These are phyloP conservation scores for Lecanicillium sp. DNA, from an alignment of 2,329 filamentous ascomycete species.

Conservation along the genomic window DNA sequence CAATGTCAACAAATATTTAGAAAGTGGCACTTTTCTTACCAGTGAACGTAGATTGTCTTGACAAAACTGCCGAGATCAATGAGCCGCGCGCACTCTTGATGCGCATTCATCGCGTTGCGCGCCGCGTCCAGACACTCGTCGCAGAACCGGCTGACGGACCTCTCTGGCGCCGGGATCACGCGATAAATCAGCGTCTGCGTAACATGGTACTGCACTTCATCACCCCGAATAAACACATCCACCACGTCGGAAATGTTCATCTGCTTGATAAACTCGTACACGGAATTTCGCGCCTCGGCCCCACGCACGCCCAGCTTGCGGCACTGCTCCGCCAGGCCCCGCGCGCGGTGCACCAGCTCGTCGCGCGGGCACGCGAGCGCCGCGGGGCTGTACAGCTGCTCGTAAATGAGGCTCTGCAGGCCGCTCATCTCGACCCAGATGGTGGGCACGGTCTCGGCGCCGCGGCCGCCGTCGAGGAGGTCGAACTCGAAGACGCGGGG, in stretches of 20 bases:
- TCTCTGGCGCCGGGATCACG: slow-evolving; percentile 41
- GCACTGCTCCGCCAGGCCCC: slow-evolving; percentile 32
- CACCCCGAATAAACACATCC: slow-evolving; percentile 38
- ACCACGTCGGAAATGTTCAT: slow-evolving; percentile 35
- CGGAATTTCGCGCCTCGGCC: slow-evolving; percentile 29
- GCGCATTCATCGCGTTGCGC: slow-evolving; percentile 40
- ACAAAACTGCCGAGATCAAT: slow-evolving; percentile 35
- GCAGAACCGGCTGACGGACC: slow-evolving; percentile 39
- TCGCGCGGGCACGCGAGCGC: slow-evolving; percentile 36
- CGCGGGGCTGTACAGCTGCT: slow-evolving; percentile 44
- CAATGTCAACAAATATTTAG: background rate
- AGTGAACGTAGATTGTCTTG: slow-evolving; percentile 45
- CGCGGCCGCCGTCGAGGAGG: slow-evolving; percentile 27
- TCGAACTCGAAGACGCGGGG: slow-evolving; percentile 38
- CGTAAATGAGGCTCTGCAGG: slow-evolving; percentile 55
- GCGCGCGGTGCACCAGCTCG: slow-evolving; percentile 35
- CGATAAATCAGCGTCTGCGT: slow-evolving; percentile 47
- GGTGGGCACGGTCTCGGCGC: slow-evolving; percentile 35
- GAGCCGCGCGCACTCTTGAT: slow-evolving; percentile 39
- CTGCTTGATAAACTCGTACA: slow-evolving; percentile 31
- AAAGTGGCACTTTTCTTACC: slow-evolving; percentile 30
- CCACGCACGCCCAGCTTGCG: slow-evolving; percentile 31
- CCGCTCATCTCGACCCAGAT: slow-evolving; percentile 51
- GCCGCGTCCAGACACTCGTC: slow-evolving; percentile 44
- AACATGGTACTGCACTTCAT: slow-evolving; percentile 42